phyloP scores from a whole-genome alignment of 208 protist genomes.

The Strigomonas galati region DNA sequence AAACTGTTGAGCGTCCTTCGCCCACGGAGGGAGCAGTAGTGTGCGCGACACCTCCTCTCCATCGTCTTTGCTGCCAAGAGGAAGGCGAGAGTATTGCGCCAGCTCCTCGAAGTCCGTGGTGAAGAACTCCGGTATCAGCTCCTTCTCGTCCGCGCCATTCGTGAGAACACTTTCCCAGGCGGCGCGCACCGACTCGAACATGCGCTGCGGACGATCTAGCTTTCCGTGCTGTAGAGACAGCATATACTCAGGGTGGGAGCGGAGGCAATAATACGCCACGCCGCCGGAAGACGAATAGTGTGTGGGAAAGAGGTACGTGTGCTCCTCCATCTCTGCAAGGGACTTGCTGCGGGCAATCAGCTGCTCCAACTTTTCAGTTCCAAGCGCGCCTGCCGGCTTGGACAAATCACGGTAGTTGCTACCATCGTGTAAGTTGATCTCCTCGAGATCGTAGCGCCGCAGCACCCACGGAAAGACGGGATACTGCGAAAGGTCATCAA shows the following conservation, averaged over 20 bases:
- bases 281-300: constrained; percentile 96
- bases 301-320: constrained; percentile 87
- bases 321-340: constrained; percentile 37
- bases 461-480: constrained; percentile 95
- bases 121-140: constrained; percentile 94
- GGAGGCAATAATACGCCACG: constrained; percentile 92
- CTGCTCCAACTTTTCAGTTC: constrained; percentile 44
- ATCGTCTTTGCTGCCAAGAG: constrained; percentile 46
- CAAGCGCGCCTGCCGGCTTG: constrained; percentile 93
- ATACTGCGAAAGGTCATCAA: constrained; percentile 69
- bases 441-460: constrained; percentile 65
- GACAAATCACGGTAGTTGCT: constrained; percentile 83
- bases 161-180: constrained; percentile 73
- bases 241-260: constrained; percentile 86
- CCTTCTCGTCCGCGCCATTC: constrained; percentile 84
- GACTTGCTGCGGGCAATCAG: constrained; percentile 46
- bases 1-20: constrained; percentile 61
- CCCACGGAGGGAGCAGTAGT: constrained; percentile 93
- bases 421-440: constrained; percentile 55
- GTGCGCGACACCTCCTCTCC: constrained; percentile 22
- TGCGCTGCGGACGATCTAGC: constrained; percentile 89
- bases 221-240: constrained; percentile 83
- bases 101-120: constrained; percentile 7
- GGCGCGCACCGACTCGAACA: constrained; percentile 88
- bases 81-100: neutral